Evolutionary conservation across 495 filamentous ascomycete species (phyloP), one percentile per base, ranked within the genome.

Genomic region (Penicillium cataractarum): DNA sequence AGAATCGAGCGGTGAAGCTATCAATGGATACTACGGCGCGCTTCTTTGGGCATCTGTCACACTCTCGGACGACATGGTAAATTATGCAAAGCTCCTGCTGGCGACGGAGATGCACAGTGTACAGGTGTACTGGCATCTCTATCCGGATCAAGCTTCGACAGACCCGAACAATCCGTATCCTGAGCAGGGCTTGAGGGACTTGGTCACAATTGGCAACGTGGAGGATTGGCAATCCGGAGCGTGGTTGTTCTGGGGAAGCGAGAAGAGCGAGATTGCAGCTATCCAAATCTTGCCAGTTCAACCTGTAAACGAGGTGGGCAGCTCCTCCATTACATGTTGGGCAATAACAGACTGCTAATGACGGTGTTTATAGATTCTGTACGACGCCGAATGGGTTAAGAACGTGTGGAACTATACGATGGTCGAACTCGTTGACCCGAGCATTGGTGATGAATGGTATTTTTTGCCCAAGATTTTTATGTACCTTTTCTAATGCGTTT

Each of bases 251-350:
- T 42, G 39, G 39, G 39, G 39, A n/a, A 42, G 39, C 39, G 6
- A 42, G 39, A 42, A 42, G 39, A 42, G 39, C 17, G 39, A 42
- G 39, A 42, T 42, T 42, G 39, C 39, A n/a, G 39, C 39, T 4
- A 42, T 42, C 39, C 39, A 42, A 42, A 42, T 42, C 39, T n/a
- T 42, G 39, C 39, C 39, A n/a, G 39, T 42, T 42, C 39, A 42
- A 42, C 39, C 39, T 42, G 39, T 42, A 17, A 42, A 42, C 17
- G 39, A 42, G 39, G 39, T 42, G 39, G 10, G 17, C 39, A 19
- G 39, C 39, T n/a, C 15, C 39, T 42, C 6, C 15, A n/a, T n/a
- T 42, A 6, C 39, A 42, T 42, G 15, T 42, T 42, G 15, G 17
- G 7, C 17, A 9, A 42, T 42, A 19, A 42, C 6, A n/a, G 39